Conservation (phyloP, 2,329 filamentous ascomycete genomes). For the Epichloe sylvatica region DNA sequence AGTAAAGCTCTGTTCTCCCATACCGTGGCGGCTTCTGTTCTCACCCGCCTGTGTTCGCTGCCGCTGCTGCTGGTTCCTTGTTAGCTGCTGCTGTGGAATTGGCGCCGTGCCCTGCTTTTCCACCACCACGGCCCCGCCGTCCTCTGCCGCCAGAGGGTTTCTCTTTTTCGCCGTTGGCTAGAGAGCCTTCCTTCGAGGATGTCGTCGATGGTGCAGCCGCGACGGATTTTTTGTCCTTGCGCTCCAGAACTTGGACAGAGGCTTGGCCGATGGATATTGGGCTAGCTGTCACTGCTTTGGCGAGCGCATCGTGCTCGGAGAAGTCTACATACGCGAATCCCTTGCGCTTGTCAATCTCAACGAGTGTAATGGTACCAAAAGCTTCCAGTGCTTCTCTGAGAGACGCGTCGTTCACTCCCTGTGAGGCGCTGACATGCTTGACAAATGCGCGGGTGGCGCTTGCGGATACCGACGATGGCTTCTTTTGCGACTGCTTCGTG, state of each 20-base stretch:
- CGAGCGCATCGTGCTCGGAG: slow-evolving; percentile 53
- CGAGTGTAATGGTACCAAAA: slow-evolving; percentile 62
- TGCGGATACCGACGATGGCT: slow-evolving; percentile 14
- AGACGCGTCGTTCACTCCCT: slow-evolving; percentile 74
- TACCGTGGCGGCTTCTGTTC: background rate
- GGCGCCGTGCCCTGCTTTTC: slow-evolving; percentile 7
- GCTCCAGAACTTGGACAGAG: slow-evolving; percentile 73
- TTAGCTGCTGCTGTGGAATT: slow-evolving; percentile 2
- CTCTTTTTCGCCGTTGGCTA: slow-evolving; percentile 8
- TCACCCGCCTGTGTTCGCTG: slow-evolving; percentile 8
- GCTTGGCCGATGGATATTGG: slow-evolving; percentile 73
- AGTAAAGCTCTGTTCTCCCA: background rate
- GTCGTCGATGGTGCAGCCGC: slow-evolving; percentile 8
- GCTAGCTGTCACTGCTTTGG: slow-evolving; percentile 68
- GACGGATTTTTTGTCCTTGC: slow-evolving; percentile 45
- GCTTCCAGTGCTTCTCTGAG: slow-evolving; percentile 59
- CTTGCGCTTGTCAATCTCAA: slow-evolving; percentile 90
- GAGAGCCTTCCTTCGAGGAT: slow-evolving; percentile 3
- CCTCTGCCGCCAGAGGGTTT: slow-evolving; percentile 18
- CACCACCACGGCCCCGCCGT: slow-evolving; percentile 19
- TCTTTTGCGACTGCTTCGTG: slow-evolving; percentile 21
- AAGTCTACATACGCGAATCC: slow-evolving; percentile 92
- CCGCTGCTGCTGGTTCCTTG: background rate
- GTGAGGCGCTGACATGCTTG: slow-evolving; percentile 75
- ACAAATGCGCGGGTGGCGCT: slow-evolving; percentile 57